Conservation (phyloP, 2,329 filamentous ascomycete genomes). For the Cytospora piceicola region DNA sequence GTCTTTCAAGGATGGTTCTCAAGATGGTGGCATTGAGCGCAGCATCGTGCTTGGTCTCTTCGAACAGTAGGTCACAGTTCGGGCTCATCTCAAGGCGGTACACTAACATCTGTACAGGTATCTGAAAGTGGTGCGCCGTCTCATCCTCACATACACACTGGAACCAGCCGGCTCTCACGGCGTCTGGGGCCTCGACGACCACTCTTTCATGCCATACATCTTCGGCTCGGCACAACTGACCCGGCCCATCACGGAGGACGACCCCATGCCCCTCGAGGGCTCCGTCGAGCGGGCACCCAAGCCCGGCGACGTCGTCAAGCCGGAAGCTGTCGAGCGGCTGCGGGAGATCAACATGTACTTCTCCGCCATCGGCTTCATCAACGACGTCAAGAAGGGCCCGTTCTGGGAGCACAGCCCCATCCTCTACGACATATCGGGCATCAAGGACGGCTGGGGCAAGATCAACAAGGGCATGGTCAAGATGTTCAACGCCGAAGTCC, state of each 20-base stretch:
- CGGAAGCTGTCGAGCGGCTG: slow-evolving; percentile 66
- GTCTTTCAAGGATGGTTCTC: slow-evolving; percentile 65
- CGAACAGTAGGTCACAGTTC: slow-evolving; percentile 67
- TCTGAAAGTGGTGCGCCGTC: slow-evolving; percentile 74
- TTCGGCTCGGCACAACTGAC: slow-evolving; percentile 91
- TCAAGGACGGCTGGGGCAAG: slow-evolving; percentile 94
- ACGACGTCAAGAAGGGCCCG: slow-evolving; percentile 93
- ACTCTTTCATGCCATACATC: slow-evolving; percentile 91
- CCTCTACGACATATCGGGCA: slow-evolving; percentile 90
- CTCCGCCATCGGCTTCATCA: slow-evolving; percentile 92
- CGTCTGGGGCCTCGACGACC: slow-evolving; percentile 98
- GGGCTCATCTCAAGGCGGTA: neutral
- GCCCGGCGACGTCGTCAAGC: slow-evolving; percentile 69
- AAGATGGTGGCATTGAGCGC: slow-evolving; percentile 67
- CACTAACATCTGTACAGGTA: slow-evolving; percentile 59
- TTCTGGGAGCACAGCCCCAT: slow-evolving; percentile 98
- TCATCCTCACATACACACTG: slow-evolving; percentile 89
- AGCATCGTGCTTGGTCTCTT: slow-evolving; percentile 81
- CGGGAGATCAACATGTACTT: slow-evolving; percentile 84
- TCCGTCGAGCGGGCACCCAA: slow-evolving; percentile 74
- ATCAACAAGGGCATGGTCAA: slow-evolving; percentile 99
- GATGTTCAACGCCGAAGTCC: slow-evolving; percentile 97
- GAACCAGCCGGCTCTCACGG: slow-evolving; percentile 96
- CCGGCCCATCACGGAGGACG: slow-evolving; percentile 67
- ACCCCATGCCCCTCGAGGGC: slow-evolving; percentile 75